Evolutionary conservation across 2,329 filamentous ascomycete species (phyloP).

Genomic region (Scopulariopsis brevicaulis): DNA sequence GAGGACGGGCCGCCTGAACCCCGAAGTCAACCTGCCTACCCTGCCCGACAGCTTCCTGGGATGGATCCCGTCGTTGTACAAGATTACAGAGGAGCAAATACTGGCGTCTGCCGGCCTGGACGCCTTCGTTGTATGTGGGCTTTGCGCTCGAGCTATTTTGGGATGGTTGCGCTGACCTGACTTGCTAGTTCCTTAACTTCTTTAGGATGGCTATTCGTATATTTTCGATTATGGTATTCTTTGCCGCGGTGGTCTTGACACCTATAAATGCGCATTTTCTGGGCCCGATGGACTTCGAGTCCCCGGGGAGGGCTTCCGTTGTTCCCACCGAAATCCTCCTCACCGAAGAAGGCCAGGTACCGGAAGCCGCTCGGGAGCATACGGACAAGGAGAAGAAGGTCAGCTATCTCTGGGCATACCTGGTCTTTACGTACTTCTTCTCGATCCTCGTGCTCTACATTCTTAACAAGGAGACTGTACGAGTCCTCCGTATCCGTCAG

Average conservation of each 20-base stretch:
- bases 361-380: background rate
- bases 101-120: constrained; percentile 85
- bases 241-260: constrained; percentile 68
- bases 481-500: constrained; percentile 76
- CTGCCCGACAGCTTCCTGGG: constrained; percentile 80
- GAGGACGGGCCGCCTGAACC: constrained; percentile 62
- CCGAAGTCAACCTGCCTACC: constrained; percentile 52
- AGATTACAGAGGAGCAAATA: constrained; percentile 79
- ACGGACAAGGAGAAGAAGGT: constrained; percentile 21
- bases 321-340: background rate
- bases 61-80: constrained; percentile 82
- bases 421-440: constrained; percentile 92
- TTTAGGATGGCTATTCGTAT: constrained; percentile 92
- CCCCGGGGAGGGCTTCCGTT: background rate
- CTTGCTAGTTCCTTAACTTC: constrained; percentile 64
- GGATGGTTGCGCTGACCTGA: background rate
- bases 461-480: constrained; percentile 71
- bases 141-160: constrained; percentile 17
- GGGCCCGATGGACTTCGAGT: background rate
- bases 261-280: constrained; percentile 71
- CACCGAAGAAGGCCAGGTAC: background rate
- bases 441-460: constrained; percentile 71
- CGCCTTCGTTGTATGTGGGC: constrained; percentile 62
- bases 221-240: constrained; percentile 67
- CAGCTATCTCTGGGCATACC: constrained; percentile 78